Evolutionary conservation across 2,329 filamentous ascomycete species (phyloP).

Genomic region (Fusarium pilosicola): DNA sequence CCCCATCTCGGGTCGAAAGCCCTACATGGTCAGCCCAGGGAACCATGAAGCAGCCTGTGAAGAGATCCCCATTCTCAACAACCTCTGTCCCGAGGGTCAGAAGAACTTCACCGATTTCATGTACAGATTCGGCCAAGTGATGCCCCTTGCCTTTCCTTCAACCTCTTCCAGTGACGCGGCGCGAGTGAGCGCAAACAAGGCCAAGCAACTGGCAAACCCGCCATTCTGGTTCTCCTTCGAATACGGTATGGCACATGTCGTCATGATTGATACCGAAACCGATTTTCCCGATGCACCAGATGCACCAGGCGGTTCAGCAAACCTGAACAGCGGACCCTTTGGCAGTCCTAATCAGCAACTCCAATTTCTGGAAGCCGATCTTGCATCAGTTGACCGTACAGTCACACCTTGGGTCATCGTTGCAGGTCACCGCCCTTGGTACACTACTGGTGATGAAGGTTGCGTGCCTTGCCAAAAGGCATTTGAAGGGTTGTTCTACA

Average conservation of each 20-base stretch:
- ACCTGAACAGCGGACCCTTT: conserved; percentile 20
- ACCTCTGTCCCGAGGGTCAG: conserved; percentile 17
- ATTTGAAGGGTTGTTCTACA: conserved; percentile 19
- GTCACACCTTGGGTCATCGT: conserved; percentile 59
- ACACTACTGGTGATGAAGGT: conserved; percentile 50
- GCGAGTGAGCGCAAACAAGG: conserved; percentile 26
- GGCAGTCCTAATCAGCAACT: conserved; percentile 15
- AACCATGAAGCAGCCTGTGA: conserved; percentile 24
- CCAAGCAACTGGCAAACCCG: conserved; percentile 21
- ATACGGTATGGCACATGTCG: conserved; percentile 44
- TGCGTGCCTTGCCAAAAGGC: conserved; percentile 25
- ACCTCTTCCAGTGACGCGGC: conserved; percentile 2
- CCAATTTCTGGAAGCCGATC: conserved; percentile 20
- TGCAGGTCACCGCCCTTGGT: conserved; percentile 59
- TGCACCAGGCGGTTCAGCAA: conserved; percentile 10
- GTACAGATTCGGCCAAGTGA: conserved; percentile 1
- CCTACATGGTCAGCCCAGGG: conserved; percentile 22
- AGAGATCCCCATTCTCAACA: conserved; percentile 15
- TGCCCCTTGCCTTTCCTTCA: conserved; percentile 10
- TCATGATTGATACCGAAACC: conserved; percentile 50
- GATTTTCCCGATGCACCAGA: conserved; percentile 49
- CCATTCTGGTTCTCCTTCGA: conserved; percentile 42
- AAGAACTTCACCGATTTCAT: conserved; percentile 33
- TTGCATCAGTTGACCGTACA: conserved; percentile 63
- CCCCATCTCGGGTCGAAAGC: conserved; percentile 6